Conservation (phyloP, 139 green algal genomes). For the Chlamydomonas sp. region DNA sequence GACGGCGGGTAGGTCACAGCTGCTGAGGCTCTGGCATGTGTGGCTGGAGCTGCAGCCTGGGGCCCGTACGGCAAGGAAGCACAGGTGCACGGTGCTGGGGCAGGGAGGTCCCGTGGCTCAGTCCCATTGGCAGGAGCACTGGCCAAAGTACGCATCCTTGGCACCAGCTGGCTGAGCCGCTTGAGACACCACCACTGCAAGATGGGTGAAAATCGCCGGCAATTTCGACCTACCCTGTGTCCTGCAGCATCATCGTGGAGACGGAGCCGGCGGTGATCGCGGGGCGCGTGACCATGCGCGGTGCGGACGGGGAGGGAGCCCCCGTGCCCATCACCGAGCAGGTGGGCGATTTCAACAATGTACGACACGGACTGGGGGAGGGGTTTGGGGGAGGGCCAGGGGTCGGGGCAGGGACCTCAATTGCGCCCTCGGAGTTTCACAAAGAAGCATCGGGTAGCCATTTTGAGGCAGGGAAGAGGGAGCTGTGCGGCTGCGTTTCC, state of each 20-base stretch:
- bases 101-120: too few species aligned
- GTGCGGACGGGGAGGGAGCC: conserved; percentile 78
- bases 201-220: not conserved
- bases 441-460: too few species aligned
- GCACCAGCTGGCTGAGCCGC: too few species aligned
- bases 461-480: too few species aligned
- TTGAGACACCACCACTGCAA: not conserved
- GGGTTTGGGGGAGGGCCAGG: not conserved
- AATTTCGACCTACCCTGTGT: not conserved
- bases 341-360: conserved; percentile 30
- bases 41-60: not conserved
- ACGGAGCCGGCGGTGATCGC: conserved; percentile 93
- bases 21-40: not conserved
- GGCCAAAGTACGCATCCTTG: too few species aligned
- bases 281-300: conserved; percentile 92
- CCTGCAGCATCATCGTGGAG: conserved; percentile 93
- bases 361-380: not conserved
- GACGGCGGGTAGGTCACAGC: conserved; percentile 83
- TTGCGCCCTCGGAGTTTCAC: too few species aligned
- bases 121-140: too few species aligned
- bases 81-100: not conserved
- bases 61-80: too few species aligned
- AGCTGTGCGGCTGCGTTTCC: too few species aligned
- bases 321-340: conserved; percentile 79
- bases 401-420: too few species aligned